Evolutionary conservation across 106 monocot species (phyloP).

Genomic region (Platanthera guangdongensis): DNA sequence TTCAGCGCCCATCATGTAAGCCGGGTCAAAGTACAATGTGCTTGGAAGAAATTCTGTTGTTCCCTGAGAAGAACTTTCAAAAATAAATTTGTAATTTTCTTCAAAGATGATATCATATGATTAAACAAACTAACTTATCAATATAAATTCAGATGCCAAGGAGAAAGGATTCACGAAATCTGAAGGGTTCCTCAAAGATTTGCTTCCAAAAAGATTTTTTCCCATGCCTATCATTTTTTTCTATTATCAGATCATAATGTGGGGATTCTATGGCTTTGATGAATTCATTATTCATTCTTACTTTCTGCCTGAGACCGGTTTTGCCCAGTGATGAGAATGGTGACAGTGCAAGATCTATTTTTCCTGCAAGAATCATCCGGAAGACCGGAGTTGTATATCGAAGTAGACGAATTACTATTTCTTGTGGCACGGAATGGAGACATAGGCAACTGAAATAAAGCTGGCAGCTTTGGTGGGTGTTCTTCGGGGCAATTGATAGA

Average conservation of each 20-base stretch:
- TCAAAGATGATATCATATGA: too few species aligned
- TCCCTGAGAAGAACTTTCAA: not conserved
- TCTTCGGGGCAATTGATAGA: slow-evolving; percentile 1
- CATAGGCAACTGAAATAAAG: not conserved
- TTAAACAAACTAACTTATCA: not conserved
- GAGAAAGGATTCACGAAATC: not conserved
- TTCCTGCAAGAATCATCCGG: too few species aligned
- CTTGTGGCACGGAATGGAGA: not conserved
- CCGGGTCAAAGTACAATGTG: not conserved
- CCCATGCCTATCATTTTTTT: too few species aligned
- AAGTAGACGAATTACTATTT: too few species aligned
- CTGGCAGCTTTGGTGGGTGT: slow-evolving; percentile 5
- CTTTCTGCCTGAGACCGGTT: too few species aligned
- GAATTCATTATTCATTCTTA: not conserved
- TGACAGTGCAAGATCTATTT: too few species aligned
- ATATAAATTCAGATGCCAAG: not conserved
- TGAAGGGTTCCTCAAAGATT: not conserved
- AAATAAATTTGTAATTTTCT: not conserved
- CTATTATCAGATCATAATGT: too few species aligned
- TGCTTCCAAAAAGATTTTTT: not conserved
- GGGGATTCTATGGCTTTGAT: too few species aligned
- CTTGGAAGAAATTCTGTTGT: not conserved
- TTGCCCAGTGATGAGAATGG: too few species aligned
- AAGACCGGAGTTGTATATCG: too few species aligned
- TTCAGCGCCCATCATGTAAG: not conserved